Evolutionary conservation across 106 monocot genomes (phyloP).

Genomic region (Dendrobium catenatum): DNA sequence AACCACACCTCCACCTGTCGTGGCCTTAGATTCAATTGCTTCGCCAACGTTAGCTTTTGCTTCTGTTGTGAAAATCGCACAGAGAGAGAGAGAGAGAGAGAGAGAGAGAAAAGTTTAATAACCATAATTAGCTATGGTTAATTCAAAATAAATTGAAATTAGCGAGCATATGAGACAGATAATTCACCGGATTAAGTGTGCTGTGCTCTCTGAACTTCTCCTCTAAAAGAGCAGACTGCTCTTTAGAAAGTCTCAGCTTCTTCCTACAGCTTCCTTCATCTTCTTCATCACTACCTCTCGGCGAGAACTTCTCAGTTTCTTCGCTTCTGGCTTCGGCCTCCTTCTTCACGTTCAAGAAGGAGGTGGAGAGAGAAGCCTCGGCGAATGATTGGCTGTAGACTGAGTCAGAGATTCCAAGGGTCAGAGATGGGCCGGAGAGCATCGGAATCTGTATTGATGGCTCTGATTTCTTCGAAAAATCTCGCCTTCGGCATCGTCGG

Average conservation of each 20-base stretch:
- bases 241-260: slow-evolving; percentile 38
- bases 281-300: slow-evolving; percentile 17
- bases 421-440: neutral
- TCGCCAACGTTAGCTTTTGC: slow-evolving; percentile 24
- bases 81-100: neutral
- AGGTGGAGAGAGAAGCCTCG: slow-evolving; percentile 5
- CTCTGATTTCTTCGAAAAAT: slow-evolving; percentile 1
- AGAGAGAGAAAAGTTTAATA: neutral
- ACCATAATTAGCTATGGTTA: too few species aligned
- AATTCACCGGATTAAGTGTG: slow-evolving; percentile 33
- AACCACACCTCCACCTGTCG: slow-evolving; percentile 26
- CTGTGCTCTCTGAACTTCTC: slow-evolving; percentile 28
- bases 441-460: neutral
- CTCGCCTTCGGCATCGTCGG: neutral
- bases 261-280: slow-evolving; percentile 16
- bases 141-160: neutral
- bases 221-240: slow-evolving; percentile 33
- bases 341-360: slow-evolving; percentile 6
- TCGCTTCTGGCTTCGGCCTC: slow-evolving; percentile 5
- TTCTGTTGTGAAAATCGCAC: slow-evolving; percentile 16
- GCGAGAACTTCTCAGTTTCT: slow-evolving; percentile 8
- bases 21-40: slow-evolving; percentile 16
- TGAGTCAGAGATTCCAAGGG: slow-evolving; percentile 7
- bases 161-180: neutral
- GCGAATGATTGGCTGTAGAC: neutral